Conservation (phyloP, 768 basidiomycete genomes). For the Suillus discolor region DNA sequence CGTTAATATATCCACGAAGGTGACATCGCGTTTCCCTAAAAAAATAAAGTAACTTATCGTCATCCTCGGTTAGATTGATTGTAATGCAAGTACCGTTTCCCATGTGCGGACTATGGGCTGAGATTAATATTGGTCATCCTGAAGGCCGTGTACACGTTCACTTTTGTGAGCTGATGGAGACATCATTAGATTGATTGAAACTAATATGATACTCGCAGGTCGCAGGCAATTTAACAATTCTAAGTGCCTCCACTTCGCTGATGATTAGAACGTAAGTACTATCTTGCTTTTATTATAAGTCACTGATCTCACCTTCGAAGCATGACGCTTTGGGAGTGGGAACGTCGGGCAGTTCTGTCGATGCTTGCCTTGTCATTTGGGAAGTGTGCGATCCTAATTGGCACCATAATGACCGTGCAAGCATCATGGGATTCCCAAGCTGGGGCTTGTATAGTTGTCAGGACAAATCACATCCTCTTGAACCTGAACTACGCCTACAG, state of each 20-base stretch:
- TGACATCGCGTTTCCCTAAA: slow-evolving; percentile 23
- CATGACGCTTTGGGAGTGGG: slow-evolving; percentile 71
- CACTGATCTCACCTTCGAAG: slow-evolving; percentile 40
- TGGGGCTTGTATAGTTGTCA: slow-evolving; percentile 50
- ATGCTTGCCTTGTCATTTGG: slow-evolving; percentile 58
- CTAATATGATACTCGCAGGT: slow-evolving; percentile 38
- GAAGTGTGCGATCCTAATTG: slow-evolving; percentile 68
- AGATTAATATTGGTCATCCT: slow-evolving; percentile 12
- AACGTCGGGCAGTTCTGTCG: slow-evolving; percentile 47
- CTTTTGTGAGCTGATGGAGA: slow-evolving; percentile 47
- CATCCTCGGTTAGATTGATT: slow-evolving; percentile 49
- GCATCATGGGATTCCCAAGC: slow-evolving; percentile 51
- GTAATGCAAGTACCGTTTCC: slow-evolving; percentile 44
- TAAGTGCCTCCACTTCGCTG: slow-evolving; percentile 66
- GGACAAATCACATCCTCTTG: slow-evolving; percentile 57
- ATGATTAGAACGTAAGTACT: slow-evolving; percentile 64
- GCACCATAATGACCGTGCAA: slow-evolving; percentile 68
- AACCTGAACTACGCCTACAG: slow-evolving; percentile 73
- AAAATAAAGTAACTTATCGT: slow-evolving; percentile 6
- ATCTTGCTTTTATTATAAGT: slow-evolving; percentile 14
- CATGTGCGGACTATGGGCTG: not conserved
- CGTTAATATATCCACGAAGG: slow-evolving; percentile 50
- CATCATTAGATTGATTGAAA: not conserved
- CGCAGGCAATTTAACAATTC: slow-evolving; percentile 66
- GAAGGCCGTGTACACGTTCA: slow-evolving; percentile 70